Evolutionary conservation across 352 stramenopile genomes (phyloP).

Genomic region (Pythium periplocum): DNA sequence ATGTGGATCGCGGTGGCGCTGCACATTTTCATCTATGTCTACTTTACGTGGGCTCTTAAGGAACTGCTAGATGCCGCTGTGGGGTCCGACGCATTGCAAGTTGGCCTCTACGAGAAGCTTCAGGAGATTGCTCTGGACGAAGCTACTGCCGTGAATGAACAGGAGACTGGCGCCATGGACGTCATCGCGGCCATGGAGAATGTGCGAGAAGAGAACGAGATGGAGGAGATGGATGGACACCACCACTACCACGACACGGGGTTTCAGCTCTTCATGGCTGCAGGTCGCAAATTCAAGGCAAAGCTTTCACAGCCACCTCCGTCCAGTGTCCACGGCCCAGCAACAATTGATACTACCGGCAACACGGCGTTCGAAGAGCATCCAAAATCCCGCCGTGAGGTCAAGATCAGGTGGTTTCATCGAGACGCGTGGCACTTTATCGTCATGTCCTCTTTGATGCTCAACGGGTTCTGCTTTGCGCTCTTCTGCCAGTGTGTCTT

Average conservation of each 20-base stretch:
- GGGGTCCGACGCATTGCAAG: neutral
- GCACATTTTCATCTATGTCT: too few relatives aligned
- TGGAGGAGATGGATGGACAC: neutral
- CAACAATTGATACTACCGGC: too few relatives aligned
- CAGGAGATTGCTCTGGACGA: slow-evolving; percentile 18
- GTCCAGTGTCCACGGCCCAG: too few relatives aligned
- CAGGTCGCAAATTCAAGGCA: slow-evolving; percentile 5
- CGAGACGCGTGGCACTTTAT: slow-evolving; percentile 1
- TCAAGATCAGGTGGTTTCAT: slow-evolving; percentile 1
- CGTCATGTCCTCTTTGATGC: slow-evolving; percentile 9
- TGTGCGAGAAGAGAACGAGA: slow-evolving; percentile 14
- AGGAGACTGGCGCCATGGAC: slow-evolving; percentile 8
- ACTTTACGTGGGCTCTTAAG: too few relatives aligned
- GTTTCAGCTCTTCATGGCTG: neutral
- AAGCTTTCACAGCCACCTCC: too few relatives aligned
- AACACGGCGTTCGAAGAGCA: too few relatives aligned
- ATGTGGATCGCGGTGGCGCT: too few relatives aligned
- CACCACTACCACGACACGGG: neutral
- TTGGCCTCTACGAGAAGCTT: slow-evolving; percentile 11
- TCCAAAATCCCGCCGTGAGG: too few relatives aligned
- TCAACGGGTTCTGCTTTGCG: slow-evolving; percentile 18
- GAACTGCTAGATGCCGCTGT: slow-evolving; percentile 1
- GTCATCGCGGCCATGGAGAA: slow-evolving; percentile 17
- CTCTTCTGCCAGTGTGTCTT: slow-evolving; percentile 15
- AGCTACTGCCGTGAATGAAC: neutral